A percentile compares a stretch with the other conserved stretches of the same genome.
These are phyloP conservation scores for Fomitopsis pulvina DNA, from an alignment of 768 basidiomycete genomes.

Conservation along the genomic window DNA sequence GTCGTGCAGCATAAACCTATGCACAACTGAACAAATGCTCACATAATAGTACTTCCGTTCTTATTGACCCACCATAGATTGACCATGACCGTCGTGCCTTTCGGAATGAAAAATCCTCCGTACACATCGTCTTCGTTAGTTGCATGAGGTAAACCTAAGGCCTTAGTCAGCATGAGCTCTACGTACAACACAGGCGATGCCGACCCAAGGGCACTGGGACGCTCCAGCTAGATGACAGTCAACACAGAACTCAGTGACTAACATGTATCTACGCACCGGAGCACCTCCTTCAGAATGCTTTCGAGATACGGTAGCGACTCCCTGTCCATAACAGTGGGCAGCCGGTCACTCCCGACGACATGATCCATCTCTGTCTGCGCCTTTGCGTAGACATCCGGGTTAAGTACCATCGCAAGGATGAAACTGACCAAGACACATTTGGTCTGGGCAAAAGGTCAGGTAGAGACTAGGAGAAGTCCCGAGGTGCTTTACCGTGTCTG, in stretches of 20 bases:
- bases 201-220: conserved; percentile 14
- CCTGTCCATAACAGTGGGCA: conserved; percentile 34
- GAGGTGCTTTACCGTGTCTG: conserved; percentile 12
- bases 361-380: conserved; percentile 39
- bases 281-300: conserved; percentile 32
- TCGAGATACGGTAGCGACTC: conserved; percentile 35
- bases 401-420: conserved; percentile 33
- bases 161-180: neutral
- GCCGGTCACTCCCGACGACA: conserved; percentile 32
- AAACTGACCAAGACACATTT: conserved; percentile 32
- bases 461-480: neutral
- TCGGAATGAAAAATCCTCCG: conserved; percentile 21
- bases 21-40: neutral
- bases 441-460: conserved; percentile 23
- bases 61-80: conserved; percentile 15
- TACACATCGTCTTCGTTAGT: conserved; percentile 20
- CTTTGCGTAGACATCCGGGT: conserved; percentile 31
- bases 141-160: conserved; percentile 18
- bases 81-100: conserved; percentile 17
- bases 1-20: conserved; percentile 9
- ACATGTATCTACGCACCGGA: conserved; percentile 10
- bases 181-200: neutral
- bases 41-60: neutral
- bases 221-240: neutral
- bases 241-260: neutral